phyloP scores from a whole-genome alignment of 202 grass and related monocot species.

The Schoenoplectus tabernaemontani region DNA sequence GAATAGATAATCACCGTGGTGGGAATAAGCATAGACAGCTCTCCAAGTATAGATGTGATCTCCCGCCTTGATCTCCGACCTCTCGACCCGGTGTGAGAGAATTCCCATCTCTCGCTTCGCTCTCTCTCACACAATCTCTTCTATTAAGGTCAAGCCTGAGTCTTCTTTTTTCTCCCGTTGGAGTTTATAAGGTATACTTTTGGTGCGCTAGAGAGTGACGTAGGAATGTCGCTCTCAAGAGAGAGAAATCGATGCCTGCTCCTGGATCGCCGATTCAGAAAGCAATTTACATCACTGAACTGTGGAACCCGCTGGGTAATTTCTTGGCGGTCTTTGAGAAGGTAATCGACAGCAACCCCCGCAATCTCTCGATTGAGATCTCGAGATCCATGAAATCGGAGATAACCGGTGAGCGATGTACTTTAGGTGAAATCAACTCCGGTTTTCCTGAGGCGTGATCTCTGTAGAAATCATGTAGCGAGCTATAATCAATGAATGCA shows the following conservation, averaged over 20 bases:
- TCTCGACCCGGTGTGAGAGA: conserved; percentile 70
- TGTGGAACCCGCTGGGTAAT: neutral
- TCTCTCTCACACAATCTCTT: neutral
- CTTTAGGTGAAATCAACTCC: neutral
- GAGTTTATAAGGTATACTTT: neutral
- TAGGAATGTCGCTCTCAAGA: conserved; percentile 57
- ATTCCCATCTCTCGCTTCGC: conserved; percentile 76
- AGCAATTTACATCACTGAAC: neutral
- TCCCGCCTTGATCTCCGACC: conserved; percentile 66
- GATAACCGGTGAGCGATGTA: neutral
- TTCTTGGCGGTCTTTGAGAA: neutral
- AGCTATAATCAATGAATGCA: neutral
- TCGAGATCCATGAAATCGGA: neutral
- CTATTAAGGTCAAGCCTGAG: conserved; percentile 22
- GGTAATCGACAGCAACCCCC: neutral
- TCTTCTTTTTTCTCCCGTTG: conserved; percentile 4
- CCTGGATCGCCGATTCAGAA: conserved; percentile 8
- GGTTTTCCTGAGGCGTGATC: neutral
- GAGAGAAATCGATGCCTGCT: neutral
- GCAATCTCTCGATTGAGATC: conserved; percentile 7
- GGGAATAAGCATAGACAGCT: conserved; percentile 87
- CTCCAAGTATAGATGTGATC: conserved; percentile 98
- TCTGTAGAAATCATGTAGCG: neutral
- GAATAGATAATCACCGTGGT: conserved; percentile 56
- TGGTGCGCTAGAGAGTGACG: neutral